phyloP scores from a whole-genome alignment of 345 rosid species.

The Eucalyptus cloeziana region DNA sequence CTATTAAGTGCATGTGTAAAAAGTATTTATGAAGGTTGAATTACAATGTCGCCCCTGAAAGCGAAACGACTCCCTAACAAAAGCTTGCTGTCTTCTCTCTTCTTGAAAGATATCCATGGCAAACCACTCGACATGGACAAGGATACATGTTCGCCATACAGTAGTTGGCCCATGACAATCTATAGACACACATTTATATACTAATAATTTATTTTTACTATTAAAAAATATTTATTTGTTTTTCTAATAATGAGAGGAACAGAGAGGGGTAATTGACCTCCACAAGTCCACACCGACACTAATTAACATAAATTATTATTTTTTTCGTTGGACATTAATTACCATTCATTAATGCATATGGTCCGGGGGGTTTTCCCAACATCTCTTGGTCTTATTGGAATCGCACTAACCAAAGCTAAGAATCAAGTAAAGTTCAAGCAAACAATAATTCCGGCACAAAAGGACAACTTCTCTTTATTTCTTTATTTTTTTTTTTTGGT shows the following conservation, averaged over 20 bases:
- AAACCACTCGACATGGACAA: not conserved
- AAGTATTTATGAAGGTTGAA: not conserved
- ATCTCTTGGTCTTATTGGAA: not conserved
- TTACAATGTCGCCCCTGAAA: not conserved
- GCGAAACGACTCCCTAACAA: not conserved
- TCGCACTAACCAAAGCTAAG: not conserved
- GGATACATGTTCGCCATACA: not conserved
- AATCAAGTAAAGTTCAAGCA: not conserved
- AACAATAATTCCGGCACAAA: not conserved
- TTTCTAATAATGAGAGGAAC: not conserved
- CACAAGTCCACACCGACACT: not conserved
- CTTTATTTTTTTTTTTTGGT: not conserved
- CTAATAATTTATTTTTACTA: not conserved
- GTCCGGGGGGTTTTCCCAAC: not conserved
- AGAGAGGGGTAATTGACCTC: not conserved
- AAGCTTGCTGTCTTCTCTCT: not conserved
- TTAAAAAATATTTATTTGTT: not conserved
- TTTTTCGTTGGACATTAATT: not conserved
- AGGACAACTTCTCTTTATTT: not conserved
- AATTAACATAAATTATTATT: not conserved
- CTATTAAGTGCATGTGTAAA: not conserved
- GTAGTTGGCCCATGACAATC: not conserved
- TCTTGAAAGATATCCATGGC: not conserved
- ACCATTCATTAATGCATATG: not conserved
- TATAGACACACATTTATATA: not conserved